Evolutionary conservation across 352 stramenopile genomes (phyloP).

Genomic region (Pseudoperonospora humuli): DNA sequence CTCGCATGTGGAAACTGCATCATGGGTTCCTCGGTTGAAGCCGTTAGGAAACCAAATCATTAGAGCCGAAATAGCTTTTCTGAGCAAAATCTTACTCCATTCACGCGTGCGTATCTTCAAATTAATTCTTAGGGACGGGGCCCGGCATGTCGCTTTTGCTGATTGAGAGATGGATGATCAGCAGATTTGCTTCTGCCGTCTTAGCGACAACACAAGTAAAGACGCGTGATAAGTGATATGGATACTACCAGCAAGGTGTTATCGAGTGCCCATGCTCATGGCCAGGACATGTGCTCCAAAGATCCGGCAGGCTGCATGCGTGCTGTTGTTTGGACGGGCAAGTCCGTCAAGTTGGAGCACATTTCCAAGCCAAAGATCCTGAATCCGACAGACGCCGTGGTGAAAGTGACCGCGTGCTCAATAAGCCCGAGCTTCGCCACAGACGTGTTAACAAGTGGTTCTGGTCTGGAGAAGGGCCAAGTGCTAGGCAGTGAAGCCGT

Average conservation of each 20-base stretch:
- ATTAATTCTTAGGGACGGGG: no score
- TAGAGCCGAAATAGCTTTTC: no score
- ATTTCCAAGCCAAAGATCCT: constrained; percentile 52
- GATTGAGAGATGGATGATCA: background rate
- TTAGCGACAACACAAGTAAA: constrained; percentile 6
- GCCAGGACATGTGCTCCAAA: constrained; percentile 23
- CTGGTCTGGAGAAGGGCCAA: constrained; percentile 47
- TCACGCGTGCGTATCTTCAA: no score
- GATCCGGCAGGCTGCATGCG: constrained; percentile 46
- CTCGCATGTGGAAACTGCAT: constrained; percentile 4
- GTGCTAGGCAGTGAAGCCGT: constrained; percentile 68
- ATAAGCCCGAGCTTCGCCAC: constrained; percentile 48
- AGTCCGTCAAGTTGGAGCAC: constrained; percentile 42
- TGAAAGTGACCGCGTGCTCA: constrained; percentile 58
- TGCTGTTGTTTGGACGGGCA: constrained; percentile 50
- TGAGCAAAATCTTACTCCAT: no score
- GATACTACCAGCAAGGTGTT: constrained; percentile 24
- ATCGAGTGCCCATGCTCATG: constrained; percentile 16
- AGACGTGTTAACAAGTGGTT: constrained; percentile 30
- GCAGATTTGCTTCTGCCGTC: constrained; percentile 23
- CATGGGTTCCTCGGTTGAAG: constrained; percentile 12
- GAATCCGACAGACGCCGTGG: constrained; percentile 41
- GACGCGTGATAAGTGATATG: constrained; percentile 6
- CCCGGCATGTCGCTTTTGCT: background rate
- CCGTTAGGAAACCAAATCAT: constrained; percentile 21